A percentile compares a stretch with the other conserved stretches of the same genome.
Conservation (phyloP, 495 filamentous ascomycete species). For the Aspergillus baeticus region DNA sequence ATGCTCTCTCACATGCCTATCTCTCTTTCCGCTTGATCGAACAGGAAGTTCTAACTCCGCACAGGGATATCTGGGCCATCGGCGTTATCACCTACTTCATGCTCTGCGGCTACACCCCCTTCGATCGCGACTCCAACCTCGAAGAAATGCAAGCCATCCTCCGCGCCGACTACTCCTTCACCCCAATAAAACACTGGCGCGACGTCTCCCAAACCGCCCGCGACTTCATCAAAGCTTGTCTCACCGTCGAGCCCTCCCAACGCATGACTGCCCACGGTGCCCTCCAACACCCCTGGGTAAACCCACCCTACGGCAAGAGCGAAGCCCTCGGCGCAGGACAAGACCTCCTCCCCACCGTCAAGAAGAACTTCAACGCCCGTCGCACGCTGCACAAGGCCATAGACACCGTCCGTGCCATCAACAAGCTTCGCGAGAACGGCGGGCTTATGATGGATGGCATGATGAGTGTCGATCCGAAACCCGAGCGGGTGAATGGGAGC, state of each 20-base stretch:
- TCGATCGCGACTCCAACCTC: constrained; percentile 94
- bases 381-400: constrained; percentile 94
- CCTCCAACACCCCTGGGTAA: constrained; percentile 84
- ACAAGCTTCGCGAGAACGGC: constrained; percentile 87
- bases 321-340: constrained; percentile 45
- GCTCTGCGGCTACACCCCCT: constrained; percentile 96
- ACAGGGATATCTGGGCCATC: constrained; percentile 75
- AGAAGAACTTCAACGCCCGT: constrained; percentile 98
- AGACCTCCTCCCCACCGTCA: constrained; percentile 87
- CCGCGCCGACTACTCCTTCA: constrained; percentile 92
- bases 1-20: constrained; percentile 24
- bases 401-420: constrained; percentile 97
- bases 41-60: constrained; percentile 4
- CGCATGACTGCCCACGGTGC: constrained; percentile 96
- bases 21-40: neutral
- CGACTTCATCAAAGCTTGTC: constrained; percentile 83
- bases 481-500: constrained; percentile 47
- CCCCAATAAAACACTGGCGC: constrained; percentile 95
- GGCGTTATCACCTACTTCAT: constrained; percentile 93
- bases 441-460: constrained; percentile 79
- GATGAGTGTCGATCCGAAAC: constrained; percentile 62
- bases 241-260: constrained; percentile 81
- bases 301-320: constrained; percentile 45
- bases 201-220: constrained; percentile 82
- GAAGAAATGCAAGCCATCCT: constrained; percentile 99